These are phyloP conservation scores for Xylaria telfairii DNA, from an alignment of 495 filamentous ascomycete species.

Conservation along the genomic window DNA sequence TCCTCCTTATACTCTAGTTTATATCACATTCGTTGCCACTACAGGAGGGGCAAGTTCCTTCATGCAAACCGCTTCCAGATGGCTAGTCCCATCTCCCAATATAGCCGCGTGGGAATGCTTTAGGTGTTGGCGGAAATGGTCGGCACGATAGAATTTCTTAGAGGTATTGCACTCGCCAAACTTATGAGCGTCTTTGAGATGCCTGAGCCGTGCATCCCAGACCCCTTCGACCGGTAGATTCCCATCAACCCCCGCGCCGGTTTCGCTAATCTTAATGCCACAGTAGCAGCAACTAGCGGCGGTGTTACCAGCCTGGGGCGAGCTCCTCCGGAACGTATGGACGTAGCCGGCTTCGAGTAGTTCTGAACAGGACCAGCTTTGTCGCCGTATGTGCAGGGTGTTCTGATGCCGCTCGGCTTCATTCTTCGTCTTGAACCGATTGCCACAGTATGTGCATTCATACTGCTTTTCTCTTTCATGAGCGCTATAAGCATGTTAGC, in stretches of 20 bases:
- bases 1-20: neutral
- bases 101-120: slow-evolving; percentile 86
- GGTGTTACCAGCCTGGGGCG: neutral
- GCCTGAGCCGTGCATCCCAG: slow-evolving; percentile 78
- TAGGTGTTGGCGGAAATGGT: slow-evolving; percentile 97
- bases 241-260: neutral
- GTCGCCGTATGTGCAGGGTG: neutral
- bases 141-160: slow-evolving; percentile 97
- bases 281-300: neutral
- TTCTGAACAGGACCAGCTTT: neutral
- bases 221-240: neutral
- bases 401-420: slow-evolving; percentile 96
- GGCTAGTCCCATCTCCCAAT: neutral
- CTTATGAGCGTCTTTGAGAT: slow-evolving; percentile 90
- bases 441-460: slow-evolving; percentile 86
- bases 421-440: slow-evolving; percentile 99
- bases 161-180: slow-evolving; percentile 97
- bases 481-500: neutral
- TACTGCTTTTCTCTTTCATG: slow-evolving; percentile 81
- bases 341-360: neutral
- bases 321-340: neutral
- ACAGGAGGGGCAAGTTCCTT: neutral
- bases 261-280: neutral
- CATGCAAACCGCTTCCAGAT: neutral
- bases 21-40: neutral